Percentiles rank a stretch among this genome's conserved stretches.
Conservation (phyloP, 1,284 basidiomycete species). For the Somion occarium region DNA sequence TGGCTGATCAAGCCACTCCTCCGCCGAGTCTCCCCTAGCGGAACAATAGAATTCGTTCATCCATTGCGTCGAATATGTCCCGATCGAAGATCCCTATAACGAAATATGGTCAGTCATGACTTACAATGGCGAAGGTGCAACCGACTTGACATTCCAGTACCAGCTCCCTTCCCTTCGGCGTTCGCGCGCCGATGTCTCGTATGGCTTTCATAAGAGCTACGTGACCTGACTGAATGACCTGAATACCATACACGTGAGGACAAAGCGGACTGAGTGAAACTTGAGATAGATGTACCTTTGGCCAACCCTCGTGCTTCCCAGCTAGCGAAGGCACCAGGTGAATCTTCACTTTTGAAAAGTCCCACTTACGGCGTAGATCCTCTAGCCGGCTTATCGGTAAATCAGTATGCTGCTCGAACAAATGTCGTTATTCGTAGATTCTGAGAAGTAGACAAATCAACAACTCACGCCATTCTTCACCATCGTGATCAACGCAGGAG, state of each 20-base stretch:
- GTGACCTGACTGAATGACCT: conserved; percentile 57
- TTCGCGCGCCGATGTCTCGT: conserved; percentile 51
- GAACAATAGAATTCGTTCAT: conserved; percentile 74
- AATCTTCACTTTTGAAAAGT: conserved; percentile 66
- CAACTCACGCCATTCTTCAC: conserved; percentile 48
- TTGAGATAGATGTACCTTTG: conserved; percentile 21
- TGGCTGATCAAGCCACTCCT: conserved; percentile 58
- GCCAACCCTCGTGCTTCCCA: conserved; percentile 74
- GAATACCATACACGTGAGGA: not conserved
- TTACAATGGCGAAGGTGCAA: not conserved
- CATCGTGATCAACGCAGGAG: conserved; percentile 52
- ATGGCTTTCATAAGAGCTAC: conserved; percentile 65
- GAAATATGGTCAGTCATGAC: not conserved
- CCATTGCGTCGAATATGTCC: conserved; percentile 72
- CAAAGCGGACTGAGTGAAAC: not conserved
- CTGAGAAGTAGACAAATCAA: conserved; percentile 3
- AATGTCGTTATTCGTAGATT: not conserved
- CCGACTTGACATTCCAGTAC: conserved; percentile 67
- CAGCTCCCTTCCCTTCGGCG: conserved; percentile 43
- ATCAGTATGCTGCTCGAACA: conserved; percentile 43
- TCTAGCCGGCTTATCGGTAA: conserved; percentile 45
- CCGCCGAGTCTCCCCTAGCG: conserved; percentile 61
- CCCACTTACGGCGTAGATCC: conserved; percentile 65
- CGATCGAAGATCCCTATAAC: conserved; percentile 71
- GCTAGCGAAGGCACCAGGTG: conserved; percentile 65